Conservation (phyloP, 1,284 basidiomycete genomes). For the Mycosarcoma mackinlayi region DNA sequence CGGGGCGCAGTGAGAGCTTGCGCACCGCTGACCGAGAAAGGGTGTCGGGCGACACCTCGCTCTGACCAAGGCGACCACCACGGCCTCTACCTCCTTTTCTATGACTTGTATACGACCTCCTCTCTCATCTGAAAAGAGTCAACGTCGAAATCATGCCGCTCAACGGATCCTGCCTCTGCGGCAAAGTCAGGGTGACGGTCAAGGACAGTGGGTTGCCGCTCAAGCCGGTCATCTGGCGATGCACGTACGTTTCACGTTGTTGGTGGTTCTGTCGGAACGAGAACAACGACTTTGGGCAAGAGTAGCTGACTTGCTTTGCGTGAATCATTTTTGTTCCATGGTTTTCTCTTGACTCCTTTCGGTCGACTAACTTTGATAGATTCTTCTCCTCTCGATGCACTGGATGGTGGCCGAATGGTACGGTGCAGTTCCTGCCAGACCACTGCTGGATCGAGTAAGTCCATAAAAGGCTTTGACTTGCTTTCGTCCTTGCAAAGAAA, state of each 20-base stretch:
- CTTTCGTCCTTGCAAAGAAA: neutral
- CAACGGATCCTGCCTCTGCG: constrained; percentile 36
- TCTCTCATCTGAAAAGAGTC: neutral
- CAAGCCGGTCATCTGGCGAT: constrained; percentile 25
- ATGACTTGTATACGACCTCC: no score
- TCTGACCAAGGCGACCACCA: neutral
- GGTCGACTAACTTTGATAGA: neutral
- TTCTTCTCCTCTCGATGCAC: no score
- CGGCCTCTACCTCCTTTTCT: no score
- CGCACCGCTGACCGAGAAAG: neutral
- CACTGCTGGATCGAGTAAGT: constrained; percentile 32
- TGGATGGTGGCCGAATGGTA: no score
- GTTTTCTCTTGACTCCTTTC: neutral
- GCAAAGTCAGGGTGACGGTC: constrained; percentile 27
- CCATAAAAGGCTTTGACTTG: neutral
- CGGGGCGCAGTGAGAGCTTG: no score
- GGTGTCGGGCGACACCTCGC: constrained; percentile 3
- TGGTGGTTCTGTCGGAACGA: no score
- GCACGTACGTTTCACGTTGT: constrained; percentile 36
- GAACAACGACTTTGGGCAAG: no score
- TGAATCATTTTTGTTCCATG: no score
- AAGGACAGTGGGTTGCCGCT: constrained; percentile 27
- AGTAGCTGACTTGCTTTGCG: no score
- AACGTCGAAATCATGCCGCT: constrained; percentile 16
- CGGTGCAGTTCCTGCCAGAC: constrained; percentile 39